phyloP scores from a whole-genome alignment of 78 protist genomes.

The Acrasis kona region DNA sequence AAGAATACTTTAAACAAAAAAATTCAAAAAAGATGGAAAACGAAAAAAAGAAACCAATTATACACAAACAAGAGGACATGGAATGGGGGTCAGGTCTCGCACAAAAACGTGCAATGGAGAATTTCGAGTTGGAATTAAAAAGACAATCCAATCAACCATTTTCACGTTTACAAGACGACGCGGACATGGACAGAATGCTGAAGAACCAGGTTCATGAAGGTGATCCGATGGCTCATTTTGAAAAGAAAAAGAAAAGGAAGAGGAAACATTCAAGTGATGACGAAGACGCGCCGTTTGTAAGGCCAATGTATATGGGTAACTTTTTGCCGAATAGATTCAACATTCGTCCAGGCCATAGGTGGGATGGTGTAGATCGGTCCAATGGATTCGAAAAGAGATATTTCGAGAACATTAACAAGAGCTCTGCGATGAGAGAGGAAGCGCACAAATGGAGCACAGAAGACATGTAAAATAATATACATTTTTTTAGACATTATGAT shows the following conservation, averaged over 20 bases:
- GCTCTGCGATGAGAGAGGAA: too few relatives aligned
- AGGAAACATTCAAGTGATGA: background rate
- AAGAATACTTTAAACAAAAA: background rate
- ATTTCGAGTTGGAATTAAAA: background rate
- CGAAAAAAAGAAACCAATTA: background rate
- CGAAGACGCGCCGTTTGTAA: too few relatives aligned
- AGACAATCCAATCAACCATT: background rate
- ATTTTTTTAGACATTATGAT: too few relatives aligned
- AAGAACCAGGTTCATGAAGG: background rate
- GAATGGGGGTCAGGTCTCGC: background rate
- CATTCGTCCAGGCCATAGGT: slow-evolving; percentile 9
- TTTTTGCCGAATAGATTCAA: slow-evolving; percentile 7
- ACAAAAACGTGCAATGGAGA: background rate
- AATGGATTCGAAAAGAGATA: slow-evolving; percentile 16
- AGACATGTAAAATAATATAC: too few relatives aligned
- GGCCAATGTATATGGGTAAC: background rate
- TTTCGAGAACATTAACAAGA: too few relatives aligned
- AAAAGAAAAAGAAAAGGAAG: background rate
- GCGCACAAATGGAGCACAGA: too few relatives aligned
- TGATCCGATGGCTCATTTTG: slow-evolving; percentile 1
- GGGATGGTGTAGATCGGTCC: slow-evolving; percentile 20
- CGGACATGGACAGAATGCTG: background rate
- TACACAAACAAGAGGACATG: background rate
- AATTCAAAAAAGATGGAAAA: background rate
- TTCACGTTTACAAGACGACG: background rate